phyloP scores from a whole-genome alignment of 768 basidiomycete species.

The Boletus pseudopeckii region DNA sequence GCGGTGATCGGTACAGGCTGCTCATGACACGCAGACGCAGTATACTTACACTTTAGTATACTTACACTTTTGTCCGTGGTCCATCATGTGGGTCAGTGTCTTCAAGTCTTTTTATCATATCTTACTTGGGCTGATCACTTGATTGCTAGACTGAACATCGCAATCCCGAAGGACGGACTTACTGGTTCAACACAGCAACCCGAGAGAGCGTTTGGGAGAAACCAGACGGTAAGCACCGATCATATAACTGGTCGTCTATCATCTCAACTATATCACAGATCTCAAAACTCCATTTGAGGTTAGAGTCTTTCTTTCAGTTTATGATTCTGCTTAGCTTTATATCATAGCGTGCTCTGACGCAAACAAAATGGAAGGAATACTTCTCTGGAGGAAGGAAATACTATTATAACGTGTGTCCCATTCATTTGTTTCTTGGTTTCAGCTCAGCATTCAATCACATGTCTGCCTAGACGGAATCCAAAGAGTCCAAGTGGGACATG shows the following conservation, averaged over 20 bases:
- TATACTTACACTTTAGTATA: not conserved
- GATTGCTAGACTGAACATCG: slow-evolving; percentile 78
- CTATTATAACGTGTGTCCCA: slow-evolving; percentile 70
- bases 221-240: slow-evolving; percentile 67
- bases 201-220: slow-evolving; percentile 98
- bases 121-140: slow-evolving; percentile 1
- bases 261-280: slow-evolving; percentile 42
- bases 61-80: not conserved
- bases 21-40: not conserved
- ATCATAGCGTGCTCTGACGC: slow-evolving; percentile 72
- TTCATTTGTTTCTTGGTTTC: not conserved
- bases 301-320: slow-evolving; percentile 12
- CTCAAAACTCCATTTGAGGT: slow-evolving; percentile 93
- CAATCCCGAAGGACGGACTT: slow-evolving; percentile 95
- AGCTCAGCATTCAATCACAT: not conserved
- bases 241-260: not conserved
- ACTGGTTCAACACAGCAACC: slow-evolving; percentile 91
- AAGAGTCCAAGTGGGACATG: slow-evolving; percentile 98
- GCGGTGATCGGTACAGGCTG: slow-evolving; percentile 4
- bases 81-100: slow-evolving; percentile 32
- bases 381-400: slow-evolving; percentile 89
- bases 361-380: slow-evolving; percentile 97
- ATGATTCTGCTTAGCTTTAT: slow-evolving; percentile 5
- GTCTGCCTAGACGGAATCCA: slow-evolving; percentile 63
- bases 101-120: not conserved